phyloP scores from a whole-genome alignment of 169 alveolate genomes.

The Plasmodium chabaudi region DNA sequence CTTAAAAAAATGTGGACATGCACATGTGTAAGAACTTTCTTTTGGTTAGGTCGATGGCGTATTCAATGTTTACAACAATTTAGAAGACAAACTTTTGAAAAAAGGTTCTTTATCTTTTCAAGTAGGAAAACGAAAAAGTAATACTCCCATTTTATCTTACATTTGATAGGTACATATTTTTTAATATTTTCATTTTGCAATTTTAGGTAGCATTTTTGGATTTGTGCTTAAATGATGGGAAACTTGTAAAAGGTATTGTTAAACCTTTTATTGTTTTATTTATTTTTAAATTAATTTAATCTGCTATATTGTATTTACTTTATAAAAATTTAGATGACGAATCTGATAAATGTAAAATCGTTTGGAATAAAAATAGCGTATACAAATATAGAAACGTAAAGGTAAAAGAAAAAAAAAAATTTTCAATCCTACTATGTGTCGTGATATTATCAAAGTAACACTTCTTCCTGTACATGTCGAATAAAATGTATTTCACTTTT shows the following conservation, averaged over 20 bases:
- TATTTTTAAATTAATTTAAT: not conserved
- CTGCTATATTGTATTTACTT: not conserved
- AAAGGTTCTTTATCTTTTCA: slow-evolving; percentile 40
- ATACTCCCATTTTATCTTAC: not conserved
- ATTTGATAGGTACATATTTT: not conserved
- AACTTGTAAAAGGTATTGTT: slow-evolving; percentile 28
- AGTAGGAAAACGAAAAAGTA: slow-evolving; percentile 1
- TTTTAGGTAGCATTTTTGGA: slow-evolving; percentile 42
- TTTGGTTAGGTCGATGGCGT: slow-evolving; percentile 53
- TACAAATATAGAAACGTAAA: slow-evolving; percentile 66
- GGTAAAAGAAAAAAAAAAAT: slow-evolving; percentile 9
- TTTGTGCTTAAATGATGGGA: slow-evolving; percentile 27
- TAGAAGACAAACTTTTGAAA: slow-evolving; percentile 26
- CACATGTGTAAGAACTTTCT: not conserved
- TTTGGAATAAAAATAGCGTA: slow-evolving; percentile 25
- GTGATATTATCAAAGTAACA: not conserved
- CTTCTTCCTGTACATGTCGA: not conserved
- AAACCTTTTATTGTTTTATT: not conserved
- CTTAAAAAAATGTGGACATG: not conserved
- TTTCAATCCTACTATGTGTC: not conserved
- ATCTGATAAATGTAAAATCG: slow-evolving; percentile 19
- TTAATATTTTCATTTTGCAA: not conserved
- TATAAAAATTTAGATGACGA: slow-evolving; percentile 23
- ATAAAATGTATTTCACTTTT: not conserved
- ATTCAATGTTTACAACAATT: slow-evolving; percentile 17